Conservation (phyloP, 306 rosid genomes). For the Erythrophleum fordii region DNA sequence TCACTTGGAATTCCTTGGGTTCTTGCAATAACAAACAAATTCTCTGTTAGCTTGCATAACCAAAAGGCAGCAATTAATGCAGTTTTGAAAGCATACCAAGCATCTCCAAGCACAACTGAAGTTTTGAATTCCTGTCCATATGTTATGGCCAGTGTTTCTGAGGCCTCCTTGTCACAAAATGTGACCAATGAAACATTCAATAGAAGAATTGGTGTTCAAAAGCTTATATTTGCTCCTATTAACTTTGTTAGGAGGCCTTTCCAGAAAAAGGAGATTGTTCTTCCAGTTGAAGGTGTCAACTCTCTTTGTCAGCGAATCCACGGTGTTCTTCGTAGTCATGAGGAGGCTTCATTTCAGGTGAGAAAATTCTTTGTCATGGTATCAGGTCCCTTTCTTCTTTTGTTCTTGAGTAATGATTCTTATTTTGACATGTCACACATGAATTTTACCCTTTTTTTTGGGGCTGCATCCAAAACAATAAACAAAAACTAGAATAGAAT, state of each 20-base stretch:
- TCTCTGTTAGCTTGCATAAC: slow-evolving; percentile 94
- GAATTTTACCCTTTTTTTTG: background rate
- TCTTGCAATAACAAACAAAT: slow-evolving; percentile 93
- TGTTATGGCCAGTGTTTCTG: slow-evolving; percentile 74
- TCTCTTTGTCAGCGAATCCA: slow-evolving; percentile 76
- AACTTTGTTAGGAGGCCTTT: slow-evolving; percentile 78
- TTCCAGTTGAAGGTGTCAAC: slow-evolving; percentile 82
- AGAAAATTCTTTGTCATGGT: slow-evolving; percentile 26
- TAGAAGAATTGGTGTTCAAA: slow-evolving; percentile 58
- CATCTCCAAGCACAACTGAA: slow-evolving; percentile 67
- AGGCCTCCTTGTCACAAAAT: slow-evolving; percentile 70
- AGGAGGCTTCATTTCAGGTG: slow-evolving; percentile 90
- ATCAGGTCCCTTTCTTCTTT: background rate
- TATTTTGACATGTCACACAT: background rate
- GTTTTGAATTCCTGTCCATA: slow-evolving; percentile 86
- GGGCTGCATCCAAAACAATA: too few relatives aligned
- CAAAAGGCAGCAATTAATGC: slow-evolving; percentile 82
- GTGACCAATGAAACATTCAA: slow-evolving; percentile 55
- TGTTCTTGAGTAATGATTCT: background rate
- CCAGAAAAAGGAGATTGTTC: slow-evolving; percentile 74
- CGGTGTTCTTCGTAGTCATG: slow-evolving; percentile 60
- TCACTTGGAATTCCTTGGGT: slow-evolving; percentile 97
- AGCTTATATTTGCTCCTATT: slow-evolving; percentile 72
- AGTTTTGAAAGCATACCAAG: slow-evolving; percentile 77
- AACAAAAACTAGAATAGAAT: too few relatives aligned